These are phyloP conservation scores for Tolypocladium ophioglossoides DNA, from an alignment of 2,329 filamentous ascomycete genomes.

Conservation along the genomic window DNA sequence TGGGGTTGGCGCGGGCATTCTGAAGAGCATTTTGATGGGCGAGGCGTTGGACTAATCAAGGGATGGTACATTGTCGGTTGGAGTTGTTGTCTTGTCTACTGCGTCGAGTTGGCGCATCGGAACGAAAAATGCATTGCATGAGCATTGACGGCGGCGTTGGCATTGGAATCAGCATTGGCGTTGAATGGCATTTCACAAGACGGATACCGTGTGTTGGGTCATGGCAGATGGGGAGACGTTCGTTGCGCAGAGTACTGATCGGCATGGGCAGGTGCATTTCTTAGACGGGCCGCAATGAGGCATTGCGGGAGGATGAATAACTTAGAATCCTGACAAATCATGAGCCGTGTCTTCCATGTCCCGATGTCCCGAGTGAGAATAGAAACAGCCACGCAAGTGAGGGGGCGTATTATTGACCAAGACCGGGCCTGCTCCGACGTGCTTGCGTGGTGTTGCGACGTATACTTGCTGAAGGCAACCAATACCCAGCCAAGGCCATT, in stretches of 20 bases:
- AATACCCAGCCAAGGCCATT: neutral
- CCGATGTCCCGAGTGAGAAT: neutral
- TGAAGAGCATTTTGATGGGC: conserved; percentile 51
- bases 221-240: neutral
- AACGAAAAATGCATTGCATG: neutral
- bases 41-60: conserved; percentile 41
- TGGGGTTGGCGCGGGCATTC: conserved; percentile 48
- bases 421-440: too few relatives aligned
- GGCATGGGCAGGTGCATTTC: too few relatives aligned
- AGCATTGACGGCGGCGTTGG: neutral
- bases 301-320: neutral
- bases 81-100: neutral
- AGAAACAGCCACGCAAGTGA: neutral
- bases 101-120: conserved; percentile 4
- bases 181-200: neutral
- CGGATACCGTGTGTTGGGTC: neutral
- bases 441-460: neutral
- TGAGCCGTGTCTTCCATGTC: neutral
- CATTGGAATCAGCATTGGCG: neutral
- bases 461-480: too few relatives aligned
- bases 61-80: neutral
- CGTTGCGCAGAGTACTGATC: neutral
- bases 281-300: neutral
- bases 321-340: neutral
- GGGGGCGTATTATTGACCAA: neutral